Evolutionary conservation across 352 stramenopile genomes (phyloP).

Genomic region (Phytopythium chamaehyphon): DNA sequence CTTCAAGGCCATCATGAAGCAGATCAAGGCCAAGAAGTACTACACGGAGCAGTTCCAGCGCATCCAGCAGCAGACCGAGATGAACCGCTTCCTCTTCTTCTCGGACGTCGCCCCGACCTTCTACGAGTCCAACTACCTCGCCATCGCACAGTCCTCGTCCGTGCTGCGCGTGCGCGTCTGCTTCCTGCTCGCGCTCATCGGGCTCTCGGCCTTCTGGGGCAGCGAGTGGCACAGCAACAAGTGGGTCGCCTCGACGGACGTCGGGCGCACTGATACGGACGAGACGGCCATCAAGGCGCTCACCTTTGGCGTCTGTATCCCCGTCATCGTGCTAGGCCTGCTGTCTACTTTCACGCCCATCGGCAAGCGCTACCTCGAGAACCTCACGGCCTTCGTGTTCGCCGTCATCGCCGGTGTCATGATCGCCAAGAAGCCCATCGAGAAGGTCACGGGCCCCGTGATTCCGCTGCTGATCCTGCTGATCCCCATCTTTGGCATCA

Average conservation of each 20-base stretch:
- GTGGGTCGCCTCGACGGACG: slow-evolving; percentile 24
- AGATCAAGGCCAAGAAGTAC: slow-evolving; percentile 76
- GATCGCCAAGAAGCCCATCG: slow-evolving; percentile 78
- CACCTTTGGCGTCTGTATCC: slow-evolving; percentile 63
- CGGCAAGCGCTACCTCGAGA: slow-evolving; percentile 52
- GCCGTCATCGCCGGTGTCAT: slow-evolving; percentile 51
- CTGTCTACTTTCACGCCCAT: slow-evolving; percentile 46
- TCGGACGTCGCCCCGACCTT: slow-evolving; percentile 44
- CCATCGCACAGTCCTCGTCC: slow-evolving; percentile 42
- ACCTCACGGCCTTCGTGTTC: slow-evolving; percentile 57
- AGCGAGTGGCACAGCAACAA: slow-evolving; percentile 44
- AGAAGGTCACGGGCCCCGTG: slow-evolving; percentile 58
- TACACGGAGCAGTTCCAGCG: slow-evolving; percentile 76
- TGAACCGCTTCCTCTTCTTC: slow-evolving; percentile 61
- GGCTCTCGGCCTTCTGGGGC: slow-evolving; percentile 49
- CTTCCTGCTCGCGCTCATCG: slow-evolving; percentile 52
- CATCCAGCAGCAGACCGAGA: slow-evolving; percentile 74
- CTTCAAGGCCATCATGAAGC: slow-evolving; percentile 69
- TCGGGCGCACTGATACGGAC: slow-evolving; percentile 33
- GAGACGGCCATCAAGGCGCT: slow-evolving; percentile 42
- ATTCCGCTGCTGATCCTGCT: slow-evolving; percentile 77
- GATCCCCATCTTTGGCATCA: slow-evolving; percentile 86
- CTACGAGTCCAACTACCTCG: slow-evolving; percentile 67
- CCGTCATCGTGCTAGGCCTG: slow-evolving; percentile 47
- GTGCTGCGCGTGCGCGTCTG: slow-evolving; percentile 54